Evolutionary conservation across 2,329 filamentous ascomycete genomes (phyloP), one percentile per base, ranked within the genome.

Genomic region (Aaosphaeria pasadenensis): DNA sequence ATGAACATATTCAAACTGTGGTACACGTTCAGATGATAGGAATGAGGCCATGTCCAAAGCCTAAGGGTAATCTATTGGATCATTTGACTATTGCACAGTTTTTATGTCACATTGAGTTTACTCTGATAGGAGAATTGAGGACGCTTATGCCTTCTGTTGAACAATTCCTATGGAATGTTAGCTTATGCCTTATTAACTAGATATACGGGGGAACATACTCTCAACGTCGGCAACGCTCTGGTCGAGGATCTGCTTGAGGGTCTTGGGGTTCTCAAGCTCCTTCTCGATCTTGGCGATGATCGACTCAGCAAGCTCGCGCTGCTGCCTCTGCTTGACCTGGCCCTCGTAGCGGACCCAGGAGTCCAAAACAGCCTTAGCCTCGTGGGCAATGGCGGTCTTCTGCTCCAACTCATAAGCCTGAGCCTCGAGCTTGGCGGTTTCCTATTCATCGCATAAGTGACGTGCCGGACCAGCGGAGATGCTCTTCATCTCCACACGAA

Each of bases 331-430:
- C 88, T 97, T 99, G 71, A 99, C 91, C 82, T 97, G 94, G 66
- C 88, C 80, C 81, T 99, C 94, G 77, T 99, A 99, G 73, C 94
- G 88, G 58, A 97, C 91, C 95, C 94, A 99, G 49, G 91, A 96
- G 74, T 99, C 94, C 58, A 99, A 86, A 51, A 97, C 94, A 53
- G 82, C 69, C 87, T 96, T 99, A 70, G 92, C 92, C 83, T 99
- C 94, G 57, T 84, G 80, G 50, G 91, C 91, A 59, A 99, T 81
- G 63, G 91, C 88, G 53, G 92, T 96, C 80, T 86, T 87, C 80
- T 99, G 94, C 84, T 97, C 91, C 62, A 97, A 85, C 83, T 97
- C 91, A 77, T 87, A 99, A 58, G 91, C 91, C 84, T 97, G 77
- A 62, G 92, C 87, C 84, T 99, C 94, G 62, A 97, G 88, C 78